Evolutionary conservation across 163 green algal species (phyloP), one percentile per base, ranked within the genome.

Genomic region (Coccomyxa subellipsoidea): DNA sequence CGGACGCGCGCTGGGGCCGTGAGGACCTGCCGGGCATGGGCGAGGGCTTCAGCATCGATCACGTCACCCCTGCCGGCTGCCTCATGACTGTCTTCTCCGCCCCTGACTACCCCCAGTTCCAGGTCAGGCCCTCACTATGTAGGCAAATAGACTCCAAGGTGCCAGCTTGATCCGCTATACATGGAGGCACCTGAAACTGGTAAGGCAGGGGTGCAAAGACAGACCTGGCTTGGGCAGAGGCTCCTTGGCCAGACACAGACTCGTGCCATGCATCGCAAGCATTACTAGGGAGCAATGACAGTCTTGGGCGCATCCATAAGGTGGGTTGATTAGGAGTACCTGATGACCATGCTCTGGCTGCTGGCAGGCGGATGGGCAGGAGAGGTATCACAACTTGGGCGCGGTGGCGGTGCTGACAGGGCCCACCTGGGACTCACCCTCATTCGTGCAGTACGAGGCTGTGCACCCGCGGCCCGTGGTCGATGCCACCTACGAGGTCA

Each of bases 21-120:
- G 82, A 88, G 2, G 95, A 96, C 80, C 92, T 98, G 93, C 83
- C 84, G 12, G 85, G 88, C 69, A 92, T 97, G 85, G 77, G 87
- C 12, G 78, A 73, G 27, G 96, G 96, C 2, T 98, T 93, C 87
- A 92, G 91, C 23, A 72, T 95, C 0, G 96, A 99, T 89, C 96
- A 99, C 83, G 32, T 70, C 54, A 83, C 72, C 0, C 47, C 78
- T 78, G 78, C 69, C 71, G 87, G 88, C 66, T 84, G 84, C 36
- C 82, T 93, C 25, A 80, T 91, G 70, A 98, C 95, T 2, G 86
- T 98, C 0, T 99, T 99, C 89, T 94, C 80, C 69, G 96, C 96
- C 25, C 95, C 96, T 7, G 95, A 99, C 90, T 99, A 99, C 90
- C 96, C 96, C 0, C 93, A 97, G 86, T 91, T 93, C 27, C 80